Percentiles rank a stretch among this genome's conserved stretches.
Evolutionary conservation across 495 filamentous ascomycete species (phyloP).

Genomic region (Cetradonia linearis): DNA sequence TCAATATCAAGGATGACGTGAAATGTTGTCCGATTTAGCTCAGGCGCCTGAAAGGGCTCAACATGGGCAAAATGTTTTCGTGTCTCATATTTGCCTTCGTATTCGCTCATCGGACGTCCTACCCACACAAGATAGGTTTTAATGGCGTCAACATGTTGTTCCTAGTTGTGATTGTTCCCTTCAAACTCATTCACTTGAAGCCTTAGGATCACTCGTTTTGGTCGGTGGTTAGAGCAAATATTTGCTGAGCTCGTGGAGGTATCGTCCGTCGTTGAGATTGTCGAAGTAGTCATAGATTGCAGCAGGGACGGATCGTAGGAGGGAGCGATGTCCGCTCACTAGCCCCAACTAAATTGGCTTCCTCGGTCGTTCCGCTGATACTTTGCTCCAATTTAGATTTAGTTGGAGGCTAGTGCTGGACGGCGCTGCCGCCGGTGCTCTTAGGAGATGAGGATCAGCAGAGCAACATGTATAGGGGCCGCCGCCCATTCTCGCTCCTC

Average conservation of each 20-base stretch:
- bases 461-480: too few relatives aligned
- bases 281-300: background rate
- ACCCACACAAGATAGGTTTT: background rate
- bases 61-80: background rate
- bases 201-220: background rate
- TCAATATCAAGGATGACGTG: background rate
- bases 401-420: too few relatives aligned
- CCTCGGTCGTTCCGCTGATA: too few relatives aligned
- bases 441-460: too few relatives aligned
- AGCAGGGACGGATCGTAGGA: background rate
- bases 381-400: too few relatives aligned
- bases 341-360: background rate
- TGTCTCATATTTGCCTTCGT: background rate
- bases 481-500: too few relatives aligned
- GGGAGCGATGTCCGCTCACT: background rate
- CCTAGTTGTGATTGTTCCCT: background rate
- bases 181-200: background rate
- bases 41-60: background rate
- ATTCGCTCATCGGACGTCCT: background rate
- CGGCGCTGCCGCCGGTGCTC: too few relatives aligned
- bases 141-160: background rate
- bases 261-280: background rate
- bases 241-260: background rate
- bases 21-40: background rate
- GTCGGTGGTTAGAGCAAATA: background rate